Evolutionary conservation across 179 eudicot species (phyloP).

Genomic region (Pouteria campechiana): DNA sequence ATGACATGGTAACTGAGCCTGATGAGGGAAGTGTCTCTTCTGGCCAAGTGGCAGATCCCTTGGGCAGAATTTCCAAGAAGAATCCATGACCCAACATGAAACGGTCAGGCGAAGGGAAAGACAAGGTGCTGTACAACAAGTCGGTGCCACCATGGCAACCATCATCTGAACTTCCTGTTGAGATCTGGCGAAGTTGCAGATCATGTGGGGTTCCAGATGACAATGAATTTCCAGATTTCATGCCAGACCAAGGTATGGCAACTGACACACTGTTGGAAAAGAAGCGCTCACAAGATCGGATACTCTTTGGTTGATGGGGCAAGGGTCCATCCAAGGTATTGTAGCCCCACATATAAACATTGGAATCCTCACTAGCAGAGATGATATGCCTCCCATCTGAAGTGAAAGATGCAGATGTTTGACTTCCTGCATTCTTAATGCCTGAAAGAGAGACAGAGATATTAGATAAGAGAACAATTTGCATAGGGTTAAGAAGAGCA

Average conservation of each 20-base stretch:
- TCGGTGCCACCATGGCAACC: constrained; percentile 12
- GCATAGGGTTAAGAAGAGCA: not conserved
- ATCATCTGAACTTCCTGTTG: constrained; percentile 3
- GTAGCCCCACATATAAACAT: constrained; percentile 54
- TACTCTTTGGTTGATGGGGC: constrained; percentile 21
- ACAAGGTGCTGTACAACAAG: constrained; percentile 10
- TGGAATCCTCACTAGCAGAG: constrained; percentile 48
- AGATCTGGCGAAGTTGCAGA: no score
- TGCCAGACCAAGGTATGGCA: constrained; percentile 78
- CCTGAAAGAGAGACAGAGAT: constrained; percentile 27
- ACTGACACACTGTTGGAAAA: constrained; percentile 37
- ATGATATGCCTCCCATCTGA: constrained; percentile 68
- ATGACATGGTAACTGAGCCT: constrained; percentile 23
- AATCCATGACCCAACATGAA: constrained; percentile 24
- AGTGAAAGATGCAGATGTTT: constrained; percentile 59
- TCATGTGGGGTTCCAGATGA: constrained; percentile 6
- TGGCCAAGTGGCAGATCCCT: constrained; percentile 80
- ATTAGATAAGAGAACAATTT: not conserved
- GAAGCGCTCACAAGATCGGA: constrained; percentile 56
- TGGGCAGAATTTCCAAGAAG: constrained; percentile 33
- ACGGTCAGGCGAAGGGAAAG: constrained; percentile 27
- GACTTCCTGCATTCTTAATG: constrained; percentile 32
- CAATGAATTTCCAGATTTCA: constrained; percentile 14
- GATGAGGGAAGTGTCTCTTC: constrained; percentile 57
- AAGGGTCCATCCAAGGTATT: constrained; percentile 10